phyloP scores from a whole-genome alignment of 257 asterid genomes.

The Gentiana straminea region DNA sequence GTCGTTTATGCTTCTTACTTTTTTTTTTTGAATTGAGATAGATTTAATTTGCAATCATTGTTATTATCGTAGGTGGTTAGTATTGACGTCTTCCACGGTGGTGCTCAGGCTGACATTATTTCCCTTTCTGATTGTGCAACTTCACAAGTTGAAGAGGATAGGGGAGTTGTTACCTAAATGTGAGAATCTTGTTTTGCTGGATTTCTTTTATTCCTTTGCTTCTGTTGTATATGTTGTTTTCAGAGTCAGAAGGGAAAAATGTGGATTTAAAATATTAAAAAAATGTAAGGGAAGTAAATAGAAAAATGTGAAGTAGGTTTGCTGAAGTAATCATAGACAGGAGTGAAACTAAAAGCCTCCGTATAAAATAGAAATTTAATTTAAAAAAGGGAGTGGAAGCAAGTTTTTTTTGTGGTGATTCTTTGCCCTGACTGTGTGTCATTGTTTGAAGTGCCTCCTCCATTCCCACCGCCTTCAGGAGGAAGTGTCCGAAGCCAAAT shows the following conservation, averaged over 20 bases:
- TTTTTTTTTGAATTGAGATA: background rate
- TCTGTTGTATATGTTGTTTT: background rate
- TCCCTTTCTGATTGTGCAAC: slow-evolving; percentile 62
- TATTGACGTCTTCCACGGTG: slow-evolving; percentile 63
- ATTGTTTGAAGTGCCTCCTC: slow-evolving; percentile 71
- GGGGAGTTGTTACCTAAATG: slow-evolving; percentile 58
- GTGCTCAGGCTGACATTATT: slow-evolving; percentile 54
- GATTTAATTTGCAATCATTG: background rate
- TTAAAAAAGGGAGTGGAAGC: background rate
- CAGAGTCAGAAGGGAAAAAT: background rate
- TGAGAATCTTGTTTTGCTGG: slow-evolving; percentile 29
- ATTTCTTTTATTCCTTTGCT: slow-evolving; percentile 1
- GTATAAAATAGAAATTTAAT: background rate
- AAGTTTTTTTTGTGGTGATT: slow-evolving; percentile 4
- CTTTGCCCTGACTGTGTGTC: slow-evolving; percentile 10
- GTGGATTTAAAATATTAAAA: background rate
- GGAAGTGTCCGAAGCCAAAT: slow-evolving; percentile 52
- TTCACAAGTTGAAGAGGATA: slow-evolving; percentile 53
- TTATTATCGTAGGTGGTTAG: slow-evolving; percentile 64
- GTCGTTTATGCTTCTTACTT: too few species aligned
- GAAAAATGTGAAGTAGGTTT: too few species aligned
- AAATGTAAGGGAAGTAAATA: background rate
- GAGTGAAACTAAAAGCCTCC: background rate
- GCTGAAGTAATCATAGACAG: background rate
- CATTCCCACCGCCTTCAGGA: slow-evolving; percentile 85